These are phyloP conservation scores for Talaromyces sp. DNA, from an alignment of 2,329 filamentous ascomycete species.

Conservation along the genomic window DNA sequence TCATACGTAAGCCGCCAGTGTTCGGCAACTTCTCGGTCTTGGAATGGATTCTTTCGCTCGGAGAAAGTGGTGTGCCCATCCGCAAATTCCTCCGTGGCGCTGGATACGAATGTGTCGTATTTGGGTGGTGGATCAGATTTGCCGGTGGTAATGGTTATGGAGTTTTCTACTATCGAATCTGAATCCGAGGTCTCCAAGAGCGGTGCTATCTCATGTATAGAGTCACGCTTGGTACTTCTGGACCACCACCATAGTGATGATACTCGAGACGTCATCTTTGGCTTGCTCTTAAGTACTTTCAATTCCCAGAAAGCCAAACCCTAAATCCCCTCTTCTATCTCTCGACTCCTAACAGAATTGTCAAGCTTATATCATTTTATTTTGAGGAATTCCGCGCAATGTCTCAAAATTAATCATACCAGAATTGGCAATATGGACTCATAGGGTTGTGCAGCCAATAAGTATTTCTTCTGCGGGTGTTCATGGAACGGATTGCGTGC, in stretches of 20 bases:
- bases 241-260: background rate
- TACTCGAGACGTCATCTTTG: background rate
- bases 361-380: background rate
- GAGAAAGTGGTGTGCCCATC: background rate
- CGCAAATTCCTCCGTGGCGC: background rate
- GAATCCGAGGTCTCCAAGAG: background rate
- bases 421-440: conserved; percentile 3
- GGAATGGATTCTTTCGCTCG: conserved; percentile 40
- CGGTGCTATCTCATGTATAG: background rate
- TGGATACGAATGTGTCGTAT: background rate
- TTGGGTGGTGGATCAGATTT: background rate
- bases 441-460: background rate
- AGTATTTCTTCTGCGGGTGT: background rate
- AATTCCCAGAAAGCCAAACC: background rate
- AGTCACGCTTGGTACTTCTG: background rate
- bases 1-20: conserved; percentile 56
- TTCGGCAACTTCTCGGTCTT: conserved; percentile 51
- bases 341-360: background rate
- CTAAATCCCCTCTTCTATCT: background rate
- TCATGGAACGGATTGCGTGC: background rate
- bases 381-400: background rate
- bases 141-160: background rate
- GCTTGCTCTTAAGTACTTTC: background rate
- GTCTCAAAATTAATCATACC: background rate
- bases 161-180: background rate